Conservation (phyloP, 2,329 filamentous ascomycete species). For the Cladophialophora immunda region DNA sequence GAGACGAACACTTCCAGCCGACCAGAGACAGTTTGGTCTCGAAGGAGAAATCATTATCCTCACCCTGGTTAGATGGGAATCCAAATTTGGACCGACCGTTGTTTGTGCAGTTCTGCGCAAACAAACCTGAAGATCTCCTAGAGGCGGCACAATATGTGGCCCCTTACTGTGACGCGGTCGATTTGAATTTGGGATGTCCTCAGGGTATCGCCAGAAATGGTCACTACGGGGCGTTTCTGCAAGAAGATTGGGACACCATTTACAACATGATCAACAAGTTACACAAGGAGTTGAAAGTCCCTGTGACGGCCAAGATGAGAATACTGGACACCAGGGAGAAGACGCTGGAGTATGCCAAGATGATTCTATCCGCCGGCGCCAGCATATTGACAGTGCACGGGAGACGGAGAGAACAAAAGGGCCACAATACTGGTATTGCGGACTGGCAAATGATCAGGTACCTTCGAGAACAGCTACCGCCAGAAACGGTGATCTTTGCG, state of each 20-base stretch:
- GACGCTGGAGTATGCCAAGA: slow-evolving; percentile 87
- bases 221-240: slow-evolving; percentile 91
- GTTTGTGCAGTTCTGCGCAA: slow-evolving; percentile 90
- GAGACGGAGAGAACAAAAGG: slow-evolving; percentile 88
- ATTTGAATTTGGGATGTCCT: slow-evolving; percentile 90
- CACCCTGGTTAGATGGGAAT: slow-evolving; percentile 82
- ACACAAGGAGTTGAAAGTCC: slow-evolving; percentile 78
- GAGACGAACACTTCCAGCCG: slow-evolving; percentile 82
- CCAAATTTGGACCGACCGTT: slow-evolving; percentile 83
- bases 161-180: slow-evolving; percentile 92
- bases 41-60: slow-evolving; percentile 47
- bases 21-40: slow-evolving; percentile 52
- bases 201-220: slow-evolving; percentile 93
- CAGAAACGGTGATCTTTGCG: slow-evolving; percentile 91
- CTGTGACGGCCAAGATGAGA: slow-evolving; percentile 94
- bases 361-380: slow-evolving; percentile 85
- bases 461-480: slow-evolving; percentile 81
- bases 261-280: slow-evolving; percentile 83
- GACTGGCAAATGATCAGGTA: slow-evolving; percentile 89
- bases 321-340: slow-evolving; percentile 86
- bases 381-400: slow-evolving; percentile 95
- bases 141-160: slow-evolving; percentile 78
- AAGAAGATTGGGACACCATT: slow-evolving; percentile 89
- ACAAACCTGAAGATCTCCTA: slow-evolving; percentile 57
- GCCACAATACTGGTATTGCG: slow-evolving; percentile 90